Percentiles rank a stretch among this genome's conserved stretches.
Conservation (phyloP, 2,329 filamentous ascomycete genomes). For the Neoscytalidium dimidiatum region DNA sequence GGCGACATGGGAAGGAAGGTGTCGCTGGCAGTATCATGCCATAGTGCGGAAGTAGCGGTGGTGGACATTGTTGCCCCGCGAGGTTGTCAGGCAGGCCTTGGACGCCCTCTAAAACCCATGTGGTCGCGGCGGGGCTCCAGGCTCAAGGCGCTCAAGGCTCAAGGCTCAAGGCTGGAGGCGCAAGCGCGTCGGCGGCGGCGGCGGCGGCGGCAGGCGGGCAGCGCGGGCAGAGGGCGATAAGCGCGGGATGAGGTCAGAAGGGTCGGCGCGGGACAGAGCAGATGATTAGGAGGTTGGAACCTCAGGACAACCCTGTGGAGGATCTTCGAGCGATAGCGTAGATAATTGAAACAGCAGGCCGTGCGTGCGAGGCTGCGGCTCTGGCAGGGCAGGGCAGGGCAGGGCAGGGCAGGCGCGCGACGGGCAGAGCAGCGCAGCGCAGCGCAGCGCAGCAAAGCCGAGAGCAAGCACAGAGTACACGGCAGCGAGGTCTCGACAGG, state of each 20-base stretch:
- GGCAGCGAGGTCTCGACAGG: background rate
- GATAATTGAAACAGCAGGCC: constrained; percentile 14
- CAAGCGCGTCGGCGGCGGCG: no score
- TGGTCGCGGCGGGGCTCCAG: background rate
- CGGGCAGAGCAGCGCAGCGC: no score
- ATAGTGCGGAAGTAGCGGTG: background rate
- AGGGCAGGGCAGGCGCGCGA: no score
- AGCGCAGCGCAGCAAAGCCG: no score
- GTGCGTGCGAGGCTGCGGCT: constrained; percentile 17
- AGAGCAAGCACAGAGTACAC: background rate
- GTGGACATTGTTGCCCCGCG: constrained; percentile 10
- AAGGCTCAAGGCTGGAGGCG: no score
- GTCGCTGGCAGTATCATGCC: constrained; percentile 15
- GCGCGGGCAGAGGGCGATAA: background rate
- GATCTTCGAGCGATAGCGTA: constrained; percentile 20
- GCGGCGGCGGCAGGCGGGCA: no score
- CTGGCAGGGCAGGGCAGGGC: no score
- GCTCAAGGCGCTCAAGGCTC: no score
- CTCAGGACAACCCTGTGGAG: constrained; percentile 18
- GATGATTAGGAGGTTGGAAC: background rate
- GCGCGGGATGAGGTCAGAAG: constrained; percentile 1
- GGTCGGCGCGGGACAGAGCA: no score
- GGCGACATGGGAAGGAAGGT: constrained; percentile 19
- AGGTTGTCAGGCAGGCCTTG: background rate
- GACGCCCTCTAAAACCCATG: background rate